A percentile compares a stretch with the other conserved stretches of the same genome.
Conservation (phyloP, 768 basidiomycete species). For the Pleurotus cornucopiae region DNA sequence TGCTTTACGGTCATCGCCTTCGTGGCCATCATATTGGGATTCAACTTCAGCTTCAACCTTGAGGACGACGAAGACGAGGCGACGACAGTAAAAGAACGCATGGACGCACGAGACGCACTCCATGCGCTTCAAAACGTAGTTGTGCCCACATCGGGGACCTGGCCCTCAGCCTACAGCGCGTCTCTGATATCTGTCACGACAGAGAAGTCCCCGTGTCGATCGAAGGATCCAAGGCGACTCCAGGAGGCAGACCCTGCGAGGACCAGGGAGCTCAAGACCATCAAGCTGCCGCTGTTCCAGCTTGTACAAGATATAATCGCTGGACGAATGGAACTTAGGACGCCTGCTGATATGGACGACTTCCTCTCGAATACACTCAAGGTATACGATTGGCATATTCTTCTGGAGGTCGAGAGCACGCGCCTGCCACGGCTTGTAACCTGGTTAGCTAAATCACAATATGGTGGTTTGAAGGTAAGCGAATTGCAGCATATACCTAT, state of each 20-base stretch:
- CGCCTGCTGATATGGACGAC: conserved; percentile 31
- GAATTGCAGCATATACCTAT: not conserved
- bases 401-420: conserved; percentile 23
- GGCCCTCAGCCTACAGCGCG: conserved; percentile 33
- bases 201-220: conserved; percentile 2
- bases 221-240: not conserved
- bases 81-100: conserved; percentile 6
- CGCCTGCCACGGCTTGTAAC: conserved; percentile 29
- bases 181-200: conserved; percentile 19
- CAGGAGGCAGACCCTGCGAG: not conserved
- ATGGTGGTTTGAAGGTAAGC: conserved; percentile 8
- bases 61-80: not conserved
- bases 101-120: conserved; percentile 8
- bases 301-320: conserved; percentile 30
- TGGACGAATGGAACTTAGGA: conserved; percentile 42
- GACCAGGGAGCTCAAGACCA: conserved; percentile 12
- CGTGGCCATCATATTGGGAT: not conserved
- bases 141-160: conserved; percentile 40
- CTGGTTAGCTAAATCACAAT: conserved; percentile 29
- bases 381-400: conserved; percentile 35
- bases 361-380: conserved; percentile 29
- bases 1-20: not conserved
- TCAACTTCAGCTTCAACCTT: not conserved
- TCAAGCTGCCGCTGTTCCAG: conserved; percentile 28
- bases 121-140: conserved; percentile 37